Evolutionary conservation across 139 green algal species (phyloP).

Genomic region (Yamagishiella unicocca): DNA sequence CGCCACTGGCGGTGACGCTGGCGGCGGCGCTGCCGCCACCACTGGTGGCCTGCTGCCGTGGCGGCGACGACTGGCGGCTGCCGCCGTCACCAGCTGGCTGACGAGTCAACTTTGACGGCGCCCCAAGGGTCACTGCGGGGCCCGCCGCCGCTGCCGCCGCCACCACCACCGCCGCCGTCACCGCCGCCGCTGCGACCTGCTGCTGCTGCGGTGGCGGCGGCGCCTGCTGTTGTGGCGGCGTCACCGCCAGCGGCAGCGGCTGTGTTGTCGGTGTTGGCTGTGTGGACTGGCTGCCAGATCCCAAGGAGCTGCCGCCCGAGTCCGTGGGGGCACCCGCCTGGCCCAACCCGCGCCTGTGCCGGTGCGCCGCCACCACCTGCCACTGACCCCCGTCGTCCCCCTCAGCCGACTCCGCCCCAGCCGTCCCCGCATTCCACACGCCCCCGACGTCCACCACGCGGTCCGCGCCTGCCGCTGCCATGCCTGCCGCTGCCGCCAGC

Average conservation of each 20-base stretch:
- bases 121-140: no score
- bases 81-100: neutral
- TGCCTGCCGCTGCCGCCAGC: no score
- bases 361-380: slow-evolving; percentile 14
- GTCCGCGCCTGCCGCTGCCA: no score
- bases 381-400: slow-evolving; percentile 18
- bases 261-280: no score
- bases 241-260: no score
- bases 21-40: neutral
- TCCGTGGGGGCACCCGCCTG: neutral
- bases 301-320: neutral
- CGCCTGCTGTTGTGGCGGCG: no score
- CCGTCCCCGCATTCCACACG: no score
- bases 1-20: neutral
- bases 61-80: neutral
- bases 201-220: no score
- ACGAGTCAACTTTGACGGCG: no score
- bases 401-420: neutral
- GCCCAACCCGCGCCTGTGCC: neutral
- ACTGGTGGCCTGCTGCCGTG: no score
- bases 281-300: no score
- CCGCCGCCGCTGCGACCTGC: neutral
- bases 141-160: neutral
- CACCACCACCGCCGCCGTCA: neutral
- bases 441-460: no score